Evolutionary conservation across 345 rosid genomes (phyloP).

Genomic region (Physaria fendleri): DNA sequence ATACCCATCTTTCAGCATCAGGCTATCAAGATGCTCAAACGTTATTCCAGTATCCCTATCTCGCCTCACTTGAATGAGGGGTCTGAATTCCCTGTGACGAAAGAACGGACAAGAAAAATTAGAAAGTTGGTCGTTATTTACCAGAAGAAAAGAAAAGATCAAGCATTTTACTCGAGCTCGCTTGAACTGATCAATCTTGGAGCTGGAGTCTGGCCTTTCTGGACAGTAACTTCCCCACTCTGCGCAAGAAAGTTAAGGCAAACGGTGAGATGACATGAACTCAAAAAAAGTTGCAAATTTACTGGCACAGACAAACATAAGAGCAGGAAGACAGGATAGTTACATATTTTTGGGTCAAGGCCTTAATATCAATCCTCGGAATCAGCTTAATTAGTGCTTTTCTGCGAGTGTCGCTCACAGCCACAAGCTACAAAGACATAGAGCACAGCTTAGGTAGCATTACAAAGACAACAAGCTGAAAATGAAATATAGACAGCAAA

Average conservation of each 20-base stretch:
- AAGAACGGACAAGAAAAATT: background rate
- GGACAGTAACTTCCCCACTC: slow-evolving; percentile 70
- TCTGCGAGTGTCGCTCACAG: slow-evolving; percentile 52
- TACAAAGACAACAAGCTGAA: background rate
- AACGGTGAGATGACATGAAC: slow-evolving; percentile 6
- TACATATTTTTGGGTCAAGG: slow-evolving; percentile 78
- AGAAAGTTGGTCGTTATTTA: slow-evolving; percentile 2
- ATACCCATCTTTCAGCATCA: slow-evolving; percentile 90
- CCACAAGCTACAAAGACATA: slow-evolving; percentile 53
- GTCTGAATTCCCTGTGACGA: slow-evolving; percentile 70
- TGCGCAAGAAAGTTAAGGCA: slow-evolving; percentile 26
- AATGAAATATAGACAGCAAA: slow-evolving; percentile 1
- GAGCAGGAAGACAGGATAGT: slow-evolving; percentile 6
- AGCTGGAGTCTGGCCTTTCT: slow-evolving; percentile 51
- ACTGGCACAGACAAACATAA: background rate
- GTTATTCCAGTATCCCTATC: slow-evolving; percentile 71
- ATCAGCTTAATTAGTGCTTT: slow-evolving; percentile 79
- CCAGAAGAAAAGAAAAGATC: slow-evolving; percentile 12
- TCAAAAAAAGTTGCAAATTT: background rate
- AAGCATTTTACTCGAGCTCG: slow-evolving; percentile 74
- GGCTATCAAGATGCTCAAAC: slow-evolving; percentile 71
- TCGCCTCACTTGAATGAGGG: slow-evolving; percentile 68
- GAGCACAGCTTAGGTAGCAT: slow-evolving; percentile 15
- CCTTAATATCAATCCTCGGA: slow-evolving; percentile 84
- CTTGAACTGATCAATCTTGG: slow-evolving; percentile 81